phyloP scores from a whole-genome alignment of 2,329 filamentous ascomycete species.

The Trichoderma gracile region DNA sequence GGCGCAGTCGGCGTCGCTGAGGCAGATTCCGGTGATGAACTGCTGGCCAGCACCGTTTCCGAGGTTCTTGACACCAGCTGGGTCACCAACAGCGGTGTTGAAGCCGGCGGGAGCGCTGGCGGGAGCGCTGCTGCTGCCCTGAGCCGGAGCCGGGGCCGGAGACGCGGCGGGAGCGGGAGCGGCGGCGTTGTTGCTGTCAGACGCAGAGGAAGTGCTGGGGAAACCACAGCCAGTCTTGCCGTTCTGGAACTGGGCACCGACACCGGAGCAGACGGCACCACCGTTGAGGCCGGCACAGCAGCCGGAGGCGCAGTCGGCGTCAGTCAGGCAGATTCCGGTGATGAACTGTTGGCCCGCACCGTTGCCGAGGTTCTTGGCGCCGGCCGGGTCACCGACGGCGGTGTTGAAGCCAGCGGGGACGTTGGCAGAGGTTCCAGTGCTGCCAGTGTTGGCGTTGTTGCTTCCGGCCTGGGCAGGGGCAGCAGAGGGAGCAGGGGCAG shows the following conservation, averaged over 20 bases:
- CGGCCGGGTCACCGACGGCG: slow-evolving; percentile 29
- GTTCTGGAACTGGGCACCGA: slow-evolving; percentile 36
- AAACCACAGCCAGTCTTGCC: slow-evolving; percentile 41
- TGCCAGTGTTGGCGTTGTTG: slow-evolving; percentile 20
- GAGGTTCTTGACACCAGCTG: slow-evolving; percentile 31
- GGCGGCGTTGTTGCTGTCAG: background rate
- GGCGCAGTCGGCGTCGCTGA: slow-evolving; percentile 34
- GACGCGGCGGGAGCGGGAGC: slow-evolving; percentile 2
- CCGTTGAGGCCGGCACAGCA: slow-evolving; percentile 34
- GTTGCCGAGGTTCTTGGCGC: slow-evolving; percentile 32
- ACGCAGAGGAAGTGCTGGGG: slow-evolving; percentile 1
- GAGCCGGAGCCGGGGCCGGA: slow-evolving; percentile 26
- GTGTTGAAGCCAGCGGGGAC: slow-evolving; percentile 20
- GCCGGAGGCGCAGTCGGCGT: slow-evolving; percentile 36
- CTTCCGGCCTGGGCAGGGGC: background rate
- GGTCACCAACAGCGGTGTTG: slow-evolving; percentile 28
- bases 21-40: slow-evolving; percentile 35
- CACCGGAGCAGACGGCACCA: slow-evolving; percentile 25
- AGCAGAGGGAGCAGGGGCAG: slow-evolving; percentile 12
- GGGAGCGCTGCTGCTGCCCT: slow-evolving; percentile 29
- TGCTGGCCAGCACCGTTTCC: slow-evolving; percentile 32
- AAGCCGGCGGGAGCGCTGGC: slow-evolving; percentile 20
- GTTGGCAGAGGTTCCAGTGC: slow-evolving; percentile 26
- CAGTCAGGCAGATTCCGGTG: slow-evolving; percentile 31
- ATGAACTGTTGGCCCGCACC: slow-evolving; percentile 35